phyloP scores from a whole-genome alignment of 805 yeast genomes.

The Sugiyamaella americana region DNA sequence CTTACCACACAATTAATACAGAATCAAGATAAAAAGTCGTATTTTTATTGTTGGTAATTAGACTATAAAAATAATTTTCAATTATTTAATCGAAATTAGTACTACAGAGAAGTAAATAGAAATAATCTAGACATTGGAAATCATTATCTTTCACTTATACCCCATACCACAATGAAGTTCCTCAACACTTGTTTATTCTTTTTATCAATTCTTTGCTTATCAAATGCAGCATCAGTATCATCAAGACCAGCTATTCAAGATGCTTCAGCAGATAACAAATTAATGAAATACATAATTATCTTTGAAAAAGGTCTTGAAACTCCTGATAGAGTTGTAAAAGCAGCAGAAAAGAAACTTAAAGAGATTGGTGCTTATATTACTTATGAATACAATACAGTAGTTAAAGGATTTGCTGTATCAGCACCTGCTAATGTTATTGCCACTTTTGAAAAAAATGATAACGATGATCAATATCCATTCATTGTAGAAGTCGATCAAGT shows the following conservation, averaged over 20 bases:
- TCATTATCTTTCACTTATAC: not conserved
- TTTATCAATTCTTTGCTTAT: not conserved
- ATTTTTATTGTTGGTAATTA: too few species aligned
- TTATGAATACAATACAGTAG: conserved; percentile 41
- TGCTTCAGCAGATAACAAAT: not conserved
- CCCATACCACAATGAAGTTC: too few species aligned
- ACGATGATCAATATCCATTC: conserved; percentile 34
- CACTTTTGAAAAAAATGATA: conserved; percentile 17
- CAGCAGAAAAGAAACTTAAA: conserved; percentile 33
- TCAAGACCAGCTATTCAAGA: not conserved
- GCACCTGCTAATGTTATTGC: conserved; percentile 32
- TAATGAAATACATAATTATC: conserved; percentile 25
- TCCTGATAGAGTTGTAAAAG: conserved; percentile 30
- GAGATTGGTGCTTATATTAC: conserved; percentile 41
- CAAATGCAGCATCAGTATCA: not conserved
- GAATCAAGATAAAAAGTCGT: too few species aligned
- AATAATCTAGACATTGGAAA: too few species aligned
- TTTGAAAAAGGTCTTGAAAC: conserved; percentile 29
- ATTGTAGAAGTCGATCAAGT: conserved; percentile 42
- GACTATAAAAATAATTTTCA: too few species aligned
- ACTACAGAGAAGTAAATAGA: too few species aligned
- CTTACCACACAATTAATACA: too few species aligned
- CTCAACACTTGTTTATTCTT: too few species aligned
- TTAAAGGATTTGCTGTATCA: conserved; percentile 44
- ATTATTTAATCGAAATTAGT: too few species aligned